Evolutionary conservation across 441 rosid genomes (phyloP).

Genomic region (Erodium chrysanthum): DNA sequence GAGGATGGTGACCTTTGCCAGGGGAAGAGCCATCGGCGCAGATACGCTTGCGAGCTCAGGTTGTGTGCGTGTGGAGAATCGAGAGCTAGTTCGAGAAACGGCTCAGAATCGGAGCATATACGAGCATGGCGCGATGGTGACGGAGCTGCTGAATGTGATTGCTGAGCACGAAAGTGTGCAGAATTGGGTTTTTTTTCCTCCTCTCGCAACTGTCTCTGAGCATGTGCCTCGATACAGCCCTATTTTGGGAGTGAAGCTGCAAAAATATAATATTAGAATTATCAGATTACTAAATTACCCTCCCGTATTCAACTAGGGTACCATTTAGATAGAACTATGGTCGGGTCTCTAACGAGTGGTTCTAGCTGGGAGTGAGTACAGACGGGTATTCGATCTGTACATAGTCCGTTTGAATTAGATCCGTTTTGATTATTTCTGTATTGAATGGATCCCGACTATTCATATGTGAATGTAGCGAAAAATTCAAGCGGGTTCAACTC

Average conservation of each 20-base stretch:
- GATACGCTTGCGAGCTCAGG: background rate
- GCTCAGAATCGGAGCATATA: background rate
- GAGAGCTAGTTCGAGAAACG: background rate
- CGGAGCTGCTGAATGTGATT: background rate
- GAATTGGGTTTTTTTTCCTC: too few relatives aligned
- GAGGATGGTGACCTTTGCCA: constrained; percentile 73
- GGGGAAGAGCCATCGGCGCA: constrained; percentile 49
- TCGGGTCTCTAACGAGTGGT: too few relatives aligned
- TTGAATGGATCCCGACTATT: too few relatives aligned
- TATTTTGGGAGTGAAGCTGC: background rate
- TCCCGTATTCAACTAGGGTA: too few relatives aligned
- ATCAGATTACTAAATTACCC: background rate
- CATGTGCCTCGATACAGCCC: background rate
- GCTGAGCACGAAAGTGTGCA: background rate
- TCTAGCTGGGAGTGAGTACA: too few relatives aligned
- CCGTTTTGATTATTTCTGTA: too few relatives aligned
- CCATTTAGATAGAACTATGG: too few relatives aligned
- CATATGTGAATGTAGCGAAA: too few relatives aligned
- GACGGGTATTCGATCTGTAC: too few relatives aligned
- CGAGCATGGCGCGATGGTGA: background rate
- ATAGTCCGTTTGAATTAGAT: too few relatives aligned
- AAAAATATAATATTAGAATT: too few relatives aligned
- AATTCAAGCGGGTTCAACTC: too few relatives aligned
- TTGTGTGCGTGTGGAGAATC: background rate
- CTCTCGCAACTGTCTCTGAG: background rate